These are phyloP conservation scores for Sicyos edulis DNA, from an alignment of 306 rosid genomes.

Conservation along the genomic window DNA sequence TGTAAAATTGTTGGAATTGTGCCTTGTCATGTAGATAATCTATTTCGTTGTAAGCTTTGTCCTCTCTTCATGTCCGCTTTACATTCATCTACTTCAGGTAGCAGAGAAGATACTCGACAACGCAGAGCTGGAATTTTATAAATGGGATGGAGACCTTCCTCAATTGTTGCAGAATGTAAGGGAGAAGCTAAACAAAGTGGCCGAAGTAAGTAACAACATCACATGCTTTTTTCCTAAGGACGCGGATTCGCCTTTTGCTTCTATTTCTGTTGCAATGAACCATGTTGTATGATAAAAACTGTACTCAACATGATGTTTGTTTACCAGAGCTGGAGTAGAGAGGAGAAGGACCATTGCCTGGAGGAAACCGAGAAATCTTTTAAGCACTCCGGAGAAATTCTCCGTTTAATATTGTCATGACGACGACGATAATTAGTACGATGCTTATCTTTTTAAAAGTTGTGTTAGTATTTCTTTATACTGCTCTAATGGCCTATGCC, in stretches of 20 bases:
- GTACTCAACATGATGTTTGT: neutral
- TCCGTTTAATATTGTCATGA: constrained; percentile 67
- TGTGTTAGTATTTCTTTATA: constrained; percentile 6
- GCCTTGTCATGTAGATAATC: neutral
- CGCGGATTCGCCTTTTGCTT: neutral
- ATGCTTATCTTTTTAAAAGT: constrained; percentile 17
- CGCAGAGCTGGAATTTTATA: constrained; percentile 77
- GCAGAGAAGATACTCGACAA: constrained; percentile 61
- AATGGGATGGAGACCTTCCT: constrained; percentile 86
- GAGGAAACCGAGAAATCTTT: constrained; percentile 96
- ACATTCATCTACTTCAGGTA: constrained; percentile 34
- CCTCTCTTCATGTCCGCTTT: neutral
- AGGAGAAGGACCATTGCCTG: constrained; percentile 88
- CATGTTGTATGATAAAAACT: neutral
- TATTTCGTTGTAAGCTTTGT: neutral
- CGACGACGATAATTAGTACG: neutral
- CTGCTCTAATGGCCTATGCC: constrained; percentile 5
- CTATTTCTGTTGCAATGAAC: neutral
- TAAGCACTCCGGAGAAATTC: constrained; percentile 84
- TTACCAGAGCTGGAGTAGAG: constrained; percentile 79
- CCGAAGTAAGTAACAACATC: constrained; percentile 56
- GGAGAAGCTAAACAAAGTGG: constrained; percentile 80
- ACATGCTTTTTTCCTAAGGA: neutral
- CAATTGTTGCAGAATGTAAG: constrained; percentile 80
- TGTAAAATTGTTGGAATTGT: no score